Conservation (phyloP, 2,329 filamentous ascomycete genomes). For the Trichoderma polysporum region DNA sequence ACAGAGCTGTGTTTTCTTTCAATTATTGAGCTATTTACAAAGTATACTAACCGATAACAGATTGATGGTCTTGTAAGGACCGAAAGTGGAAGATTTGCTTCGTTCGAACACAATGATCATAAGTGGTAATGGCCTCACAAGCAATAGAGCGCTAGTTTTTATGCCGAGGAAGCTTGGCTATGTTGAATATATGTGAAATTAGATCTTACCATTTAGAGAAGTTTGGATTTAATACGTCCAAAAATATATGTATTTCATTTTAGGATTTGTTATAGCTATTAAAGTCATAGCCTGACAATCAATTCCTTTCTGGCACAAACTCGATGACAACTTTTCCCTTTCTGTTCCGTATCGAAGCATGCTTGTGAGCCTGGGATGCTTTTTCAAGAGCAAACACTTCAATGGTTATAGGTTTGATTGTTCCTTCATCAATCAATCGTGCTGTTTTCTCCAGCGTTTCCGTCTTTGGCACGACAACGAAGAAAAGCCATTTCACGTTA, state of each 20-base stretch:
- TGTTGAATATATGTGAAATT: background rate
- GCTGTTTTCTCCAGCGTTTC: conserved; percentile 25
- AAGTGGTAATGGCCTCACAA: background rate
- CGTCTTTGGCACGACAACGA: conserved; percentile 30
- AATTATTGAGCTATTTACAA: too few species aligned
- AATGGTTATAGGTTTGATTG: conserved; percentile 26
- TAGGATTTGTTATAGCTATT: background rate
- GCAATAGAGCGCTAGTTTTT: too few species aligned
- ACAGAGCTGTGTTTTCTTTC: background rate
- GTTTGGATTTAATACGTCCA: background rate
- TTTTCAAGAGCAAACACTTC: conserved; percentile 27
- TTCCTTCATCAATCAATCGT: conserved; percentile 27
- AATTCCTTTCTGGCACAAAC: conserved; percentile 23
- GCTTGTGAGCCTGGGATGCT: conserved; percentile 31
- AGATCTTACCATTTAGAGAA: background rate
- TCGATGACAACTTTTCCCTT: conserved; percentile 31
- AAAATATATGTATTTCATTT: background rate
- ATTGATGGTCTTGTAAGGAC: background rate
- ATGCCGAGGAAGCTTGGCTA: background rate
- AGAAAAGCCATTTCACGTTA: conserved; percentile 31
- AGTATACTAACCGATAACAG: background rate
- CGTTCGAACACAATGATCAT: background rate
- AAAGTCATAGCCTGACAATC: background rate
- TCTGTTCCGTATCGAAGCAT: conserved; percentile 26
- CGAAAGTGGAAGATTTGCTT: background rate